Evolutionary conservation across 2,329 filamentous ascomycete genomes (phyloP).

Genomic region (Curvularia lunata): DNA sequence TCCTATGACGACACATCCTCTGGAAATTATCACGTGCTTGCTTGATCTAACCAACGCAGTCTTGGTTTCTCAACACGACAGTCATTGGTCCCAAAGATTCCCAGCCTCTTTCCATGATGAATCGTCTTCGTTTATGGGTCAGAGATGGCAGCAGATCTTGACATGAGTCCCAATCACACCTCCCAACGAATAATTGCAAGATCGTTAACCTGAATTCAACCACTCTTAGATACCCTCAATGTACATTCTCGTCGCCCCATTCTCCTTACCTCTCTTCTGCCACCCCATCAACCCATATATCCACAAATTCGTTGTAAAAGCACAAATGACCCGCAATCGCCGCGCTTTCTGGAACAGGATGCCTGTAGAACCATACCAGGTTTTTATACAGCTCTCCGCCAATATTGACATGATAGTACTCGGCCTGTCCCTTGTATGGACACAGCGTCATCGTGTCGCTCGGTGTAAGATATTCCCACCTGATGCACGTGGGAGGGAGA

Average conservation of each 20-base stretch:
- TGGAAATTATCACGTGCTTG: background rate
- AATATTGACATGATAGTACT: slow-evolving; percentile 65
- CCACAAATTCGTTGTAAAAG: slow-evolving; percentile 73
- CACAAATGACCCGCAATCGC: slow-evolving; percentile 63
- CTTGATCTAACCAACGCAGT: background rate
- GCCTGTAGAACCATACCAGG: slow-evolving; percentile 67
- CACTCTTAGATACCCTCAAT: background rate
- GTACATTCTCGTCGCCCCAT: no score
- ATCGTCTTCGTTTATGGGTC: background rate
- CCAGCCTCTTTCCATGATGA: background rate
- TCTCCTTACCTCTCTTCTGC: slow-evolving; percentile 34
- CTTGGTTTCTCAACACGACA: background rate
- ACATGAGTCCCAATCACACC: background rate
- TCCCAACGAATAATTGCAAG: background rate
- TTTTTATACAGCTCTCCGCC: slow-evolving; percentile 56
- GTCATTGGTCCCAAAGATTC: background rate
- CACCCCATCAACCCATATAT: slow-evolving; percentile 65
- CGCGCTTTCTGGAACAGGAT: slow-evolving; percentile 63
- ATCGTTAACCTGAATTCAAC: background rate
- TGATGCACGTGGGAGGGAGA: slow-evolving; percentile 60
- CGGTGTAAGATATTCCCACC: slow-evolving; percentile 54
- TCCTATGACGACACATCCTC: background rate
- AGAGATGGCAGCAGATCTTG: background rate
- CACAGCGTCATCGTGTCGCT: slow-evolving; percentile 64
- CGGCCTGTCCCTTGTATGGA: slow-evolving; percentile 71